phyloP scores from a whole-genome alignment of 768 basidiomycete species.

The Lactarius akahatsu region DNA sequence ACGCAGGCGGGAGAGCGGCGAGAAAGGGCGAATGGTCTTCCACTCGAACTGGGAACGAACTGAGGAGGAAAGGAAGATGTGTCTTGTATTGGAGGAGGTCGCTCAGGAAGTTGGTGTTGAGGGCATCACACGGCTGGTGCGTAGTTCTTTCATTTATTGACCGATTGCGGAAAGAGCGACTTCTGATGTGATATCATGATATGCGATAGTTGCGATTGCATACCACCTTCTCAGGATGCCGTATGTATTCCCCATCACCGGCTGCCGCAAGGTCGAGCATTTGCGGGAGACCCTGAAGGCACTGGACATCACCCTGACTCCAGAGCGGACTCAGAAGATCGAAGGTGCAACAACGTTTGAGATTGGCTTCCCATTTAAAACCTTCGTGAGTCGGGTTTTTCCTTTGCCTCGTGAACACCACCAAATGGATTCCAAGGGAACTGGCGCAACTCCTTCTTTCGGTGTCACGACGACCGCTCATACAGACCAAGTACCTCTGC shows the following conservation, averaged over 20 bases:
- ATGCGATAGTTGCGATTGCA: conserved; percentile 50
- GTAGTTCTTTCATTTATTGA: conserved; percentile 14
- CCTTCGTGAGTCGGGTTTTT: neutral
- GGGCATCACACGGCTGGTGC: conserved; percentile 47
- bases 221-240: conserved; percentile 53
- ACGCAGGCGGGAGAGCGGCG: conserved; percentile 34
- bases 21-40: conserved; percentile 37
- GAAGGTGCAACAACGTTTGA: conserved; percentile 41
- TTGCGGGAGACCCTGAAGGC: conserved; percentile 51
- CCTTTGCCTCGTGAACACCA: neutral
- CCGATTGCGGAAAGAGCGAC: neutral
- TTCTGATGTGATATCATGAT: neutral
- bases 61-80: conserved; percentile 21
- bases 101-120: conserved; percentile 50
- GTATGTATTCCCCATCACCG: conserved; percentile 49
- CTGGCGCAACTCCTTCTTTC: neutral
- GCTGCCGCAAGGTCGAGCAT: conserved; percentile 54
- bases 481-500: neutral
- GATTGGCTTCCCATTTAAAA: conserved; percentile 43
- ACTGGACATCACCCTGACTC: conserved; percentile 41
- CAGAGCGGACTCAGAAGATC: conserved; percentile 46
- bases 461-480: neutral
- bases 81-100: conserved; percentile 41
- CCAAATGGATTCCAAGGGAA: neutral
- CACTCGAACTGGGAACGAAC: conserved; percentile 20